Percentiles rank a stretch among this genome's conserved stretches.
These are phyloP conservation scores for Escallonia herrerae DNA, from an alignment of 129 eudicot species.

Conservation along the genomic window DNA sequence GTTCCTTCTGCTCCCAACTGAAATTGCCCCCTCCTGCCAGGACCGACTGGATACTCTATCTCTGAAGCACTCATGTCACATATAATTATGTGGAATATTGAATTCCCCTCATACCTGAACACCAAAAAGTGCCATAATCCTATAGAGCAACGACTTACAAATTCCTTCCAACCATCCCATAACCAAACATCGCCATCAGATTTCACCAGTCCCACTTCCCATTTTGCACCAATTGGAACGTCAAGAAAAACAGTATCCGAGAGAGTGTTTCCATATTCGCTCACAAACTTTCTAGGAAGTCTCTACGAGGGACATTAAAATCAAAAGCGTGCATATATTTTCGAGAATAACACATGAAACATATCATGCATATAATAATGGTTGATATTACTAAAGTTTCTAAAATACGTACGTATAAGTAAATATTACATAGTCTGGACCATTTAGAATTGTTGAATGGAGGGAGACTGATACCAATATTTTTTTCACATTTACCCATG, in stretches of 20 bases:
- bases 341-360: background rate
- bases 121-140: conserved; percentile 7
- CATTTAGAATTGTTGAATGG: too few species aligned
- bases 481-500: too few species aligned
- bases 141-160: conserved; percentile 6
- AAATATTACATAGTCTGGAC: background rate
- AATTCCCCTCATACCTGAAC: conserved; percentile 16
- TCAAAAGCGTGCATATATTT: background rate
- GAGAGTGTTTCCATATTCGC: background rate
- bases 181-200: conserved; percentile 8
- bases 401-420: background rate
- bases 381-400: background rate
- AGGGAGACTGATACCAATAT: too few species aligned
- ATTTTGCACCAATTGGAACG: conserved; percentile 6
- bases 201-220: conserved; percentile 5
- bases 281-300: conserved; percentile 7
- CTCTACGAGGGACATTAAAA: background rate
- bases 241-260: background rate
- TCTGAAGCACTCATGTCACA: conserved; percentile 10
- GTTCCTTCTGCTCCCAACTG: too few species aligned
- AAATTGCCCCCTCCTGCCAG: background rate
- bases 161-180: conserved; percentile 14
- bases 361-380: background rate
- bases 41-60: conserved; percentile 7
- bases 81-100: conserved; percentile 14